Evolutionary conservation across 768 basidiomycete species (phyloP), one percentile per base, ranked within the genome.

Genomic region (Podaxis carcinomalis): DNA sequence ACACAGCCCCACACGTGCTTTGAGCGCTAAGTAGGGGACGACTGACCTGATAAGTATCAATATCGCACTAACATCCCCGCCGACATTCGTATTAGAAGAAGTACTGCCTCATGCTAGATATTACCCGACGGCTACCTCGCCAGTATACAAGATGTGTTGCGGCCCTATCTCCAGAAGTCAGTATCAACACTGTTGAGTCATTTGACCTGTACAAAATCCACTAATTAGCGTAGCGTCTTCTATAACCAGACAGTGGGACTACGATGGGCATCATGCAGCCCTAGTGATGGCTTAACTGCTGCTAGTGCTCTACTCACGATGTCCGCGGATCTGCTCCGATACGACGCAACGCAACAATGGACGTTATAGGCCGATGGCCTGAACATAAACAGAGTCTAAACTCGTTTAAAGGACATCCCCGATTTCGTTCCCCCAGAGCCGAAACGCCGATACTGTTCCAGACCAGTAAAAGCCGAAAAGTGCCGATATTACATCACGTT

Each of bases 1-100:
- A 28, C 57, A 49, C 57, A 75, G 73, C 75, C 74, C 61, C 49
- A 28, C 57, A 49, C 57, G 57, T 58, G 57, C 42, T 14, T 14
- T 44, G 16, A 19, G n/a, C 14, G 19, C 42, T 44, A 44, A 44
- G 9, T n/a, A 6, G 19, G 42, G 42, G 42, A 6, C 16, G 42
- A n/a, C 42, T 42, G 42, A n/a, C 42, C 5, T 19, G 14, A 5
- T 44, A 13, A n/a, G n/a, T n/a, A n/a, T 19, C 16, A 44, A 44
- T 13, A 44, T 44, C n/a, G 5, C 14, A 44, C 16, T 9, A 44
- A 14, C 19, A 7, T 28, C 5, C 28, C 6, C 28, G 28, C 28
- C 28, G 6, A 28, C 28, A 7, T 28, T 28, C 28, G 28, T 28
- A 28, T 28, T 28, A 28, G 7, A 28, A 7, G 28, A 28, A 1